Evolutionary conservation across 2,329 filamentous ascomycete species (phyloP).

Genomic region (Cercospora berteroae): DNA sequence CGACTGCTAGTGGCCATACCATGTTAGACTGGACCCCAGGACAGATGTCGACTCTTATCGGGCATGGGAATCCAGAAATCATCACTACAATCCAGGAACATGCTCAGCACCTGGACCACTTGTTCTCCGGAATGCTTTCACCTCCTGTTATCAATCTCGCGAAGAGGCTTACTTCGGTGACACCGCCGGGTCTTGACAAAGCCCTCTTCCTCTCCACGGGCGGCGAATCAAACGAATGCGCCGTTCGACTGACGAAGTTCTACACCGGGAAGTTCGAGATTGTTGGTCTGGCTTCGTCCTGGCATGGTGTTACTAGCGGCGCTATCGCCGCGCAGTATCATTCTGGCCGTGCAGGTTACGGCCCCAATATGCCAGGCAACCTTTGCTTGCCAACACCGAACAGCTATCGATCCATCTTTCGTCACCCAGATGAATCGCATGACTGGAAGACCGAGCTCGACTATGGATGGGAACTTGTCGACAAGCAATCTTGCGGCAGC

Average conservation of each 20-base stretch:
- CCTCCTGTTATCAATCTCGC: conserved; percentile 57
- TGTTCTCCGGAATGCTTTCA: conserved; percentile 59
- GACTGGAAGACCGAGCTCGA: not conserved
- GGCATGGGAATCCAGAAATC: conserved; percentile 59
- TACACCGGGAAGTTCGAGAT: conserved; percentile 66
- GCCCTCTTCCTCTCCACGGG: conserved; percentile 60
- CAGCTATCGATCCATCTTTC: not conserved
- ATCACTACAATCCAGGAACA: conserved; percentile 53
- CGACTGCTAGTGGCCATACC: conserved; percentile 30
- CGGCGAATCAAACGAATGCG: conserved; percentile 57
- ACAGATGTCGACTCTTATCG: conserved; percentile 60
- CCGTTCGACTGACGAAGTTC: conserved; percentile 63
- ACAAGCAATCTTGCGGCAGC: conserved; percentile 56
- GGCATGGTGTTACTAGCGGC: conserved; percentile 60
- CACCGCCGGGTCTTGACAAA: conserved; percentile 53
- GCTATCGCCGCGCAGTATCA: conserved; percentile 56
- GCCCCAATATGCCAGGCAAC: conserved; percentile 55
- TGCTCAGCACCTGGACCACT: conserved; percentile 55
- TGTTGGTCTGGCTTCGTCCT: conserved; percentile 58
- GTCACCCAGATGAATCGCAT: not conserved
- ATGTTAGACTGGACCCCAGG: conserved; percentile 59
- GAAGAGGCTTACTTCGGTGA: conserved; percentile 49
- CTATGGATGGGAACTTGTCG: not conserved
- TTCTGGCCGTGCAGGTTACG: conserved; percentile 50
- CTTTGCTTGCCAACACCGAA: not conserved